Evolutionary conservation across 257 asterid genomes (phyloP).

Genomic region (Solanum etuberosum): DNA sequence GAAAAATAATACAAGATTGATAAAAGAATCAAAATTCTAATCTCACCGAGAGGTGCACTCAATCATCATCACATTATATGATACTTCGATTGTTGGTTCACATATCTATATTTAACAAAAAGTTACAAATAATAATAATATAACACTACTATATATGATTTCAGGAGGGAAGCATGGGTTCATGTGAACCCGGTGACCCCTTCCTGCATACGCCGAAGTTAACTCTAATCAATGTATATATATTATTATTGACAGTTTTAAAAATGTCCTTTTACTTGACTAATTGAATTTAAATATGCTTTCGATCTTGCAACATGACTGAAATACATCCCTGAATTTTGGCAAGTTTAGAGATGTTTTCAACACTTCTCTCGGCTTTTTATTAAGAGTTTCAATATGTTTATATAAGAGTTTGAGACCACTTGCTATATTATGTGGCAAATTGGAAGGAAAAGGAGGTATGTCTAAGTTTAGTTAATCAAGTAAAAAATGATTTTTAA

Average conservation of each 20-base stretch:
- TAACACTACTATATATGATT: not conserved
- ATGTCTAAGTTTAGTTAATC: not conserved
- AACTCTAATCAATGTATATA: not conserved
- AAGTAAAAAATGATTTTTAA: no score
- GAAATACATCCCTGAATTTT: no score
- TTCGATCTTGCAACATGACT: not conserved
- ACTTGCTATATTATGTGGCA: not conserved
- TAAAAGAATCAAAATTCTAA: not conserved
- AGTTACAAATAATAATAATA: no score
- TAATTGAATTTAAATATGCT: not conserved
- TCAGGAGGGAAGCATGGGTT: accelerated
- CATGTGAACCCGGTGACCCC: not conserved
- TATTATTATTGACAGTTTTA: not conserved
- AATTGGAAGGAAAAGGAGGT: accelerated
- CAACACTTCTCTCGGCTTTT: accelerated
- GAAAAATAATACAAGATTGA: not conserved
- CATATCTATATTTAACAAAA: not conserved
- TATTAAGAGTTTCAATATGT: not conserved
- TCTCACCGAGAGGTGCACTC: not conserved
- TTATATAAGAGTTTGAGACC: no score
- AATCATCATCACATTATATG: no score
- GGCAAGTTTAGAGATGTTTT: not conserved
- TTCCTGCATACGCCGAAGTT: not conserved
- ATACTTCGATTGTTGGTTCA: not conserved
- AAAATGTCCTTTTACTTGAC: no score